Conservation (phyloP, 2,329 filamentous ascomycete genomes). For the Hypoxylon sp. region DNA sequence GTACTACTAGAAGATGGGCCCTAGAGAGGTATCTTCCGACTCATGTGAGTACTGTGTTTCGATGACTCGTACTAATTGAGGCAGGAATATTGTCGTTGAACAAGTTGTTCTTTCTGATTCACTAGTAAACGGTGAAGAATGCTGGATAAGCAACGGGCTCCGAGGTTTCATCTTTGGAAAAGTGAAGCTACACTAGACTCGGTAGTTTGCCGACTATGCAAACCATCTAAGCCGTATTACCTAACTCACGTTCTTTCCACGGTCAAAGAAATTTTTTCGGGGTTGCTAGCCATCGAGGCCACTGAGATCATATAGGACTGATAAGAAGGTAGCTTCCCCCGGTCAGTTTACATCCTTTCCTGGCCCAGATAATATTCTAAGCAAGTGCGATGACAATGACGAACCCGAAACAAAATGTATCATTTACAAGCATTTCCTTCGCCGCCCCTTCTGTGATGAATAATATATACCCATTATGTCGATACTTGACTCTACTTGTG, state of each 20-base stretch:
- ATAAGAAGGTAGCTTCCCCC: neutral
- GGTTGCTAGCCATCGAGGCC: neutral
- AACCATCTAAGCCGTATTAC: neutral
- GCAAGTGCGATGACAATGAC: neutral
- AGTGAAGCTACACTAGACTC: constrained; percentile 40
- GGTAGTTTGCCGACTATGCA: neutral
- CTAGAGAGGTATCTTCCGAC: constrained; percentile 69
- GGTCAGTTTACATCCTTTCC: neutral
- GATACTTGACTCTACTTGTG: neutral
- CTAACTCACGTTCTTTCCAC: neutral
- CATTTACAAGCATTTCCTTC: neutral
- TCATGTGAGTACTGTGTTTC: neutral
- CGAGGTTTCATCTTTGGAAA: constrained; percentile 77
- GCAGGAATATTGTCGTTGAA: constrained; percentile 74
- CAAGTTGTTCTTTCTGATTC: constrained; percentile 71
- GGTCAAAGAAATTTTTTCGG: neutral
- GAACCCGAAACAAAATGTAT: constrained; percentile 18
- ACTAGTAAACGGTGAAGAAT: constrained; percentile 79
- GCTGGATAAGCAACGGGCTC: constrained; percentile 92
- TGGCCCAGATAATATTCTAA: neutral
- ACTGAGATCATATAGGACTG: neutral
- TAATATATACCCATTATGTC: neutral
- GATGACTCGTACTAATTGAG: constrained; percentile 30
- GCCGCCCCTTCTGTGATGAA: neutral
- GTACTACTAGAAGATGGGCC: constrained; percentile 88